These are phyloP conservation scores for Metroxylon sagu DNA, from an alignment of 176 grass and related monocot species.

Conservation along the genomic window DNA sequence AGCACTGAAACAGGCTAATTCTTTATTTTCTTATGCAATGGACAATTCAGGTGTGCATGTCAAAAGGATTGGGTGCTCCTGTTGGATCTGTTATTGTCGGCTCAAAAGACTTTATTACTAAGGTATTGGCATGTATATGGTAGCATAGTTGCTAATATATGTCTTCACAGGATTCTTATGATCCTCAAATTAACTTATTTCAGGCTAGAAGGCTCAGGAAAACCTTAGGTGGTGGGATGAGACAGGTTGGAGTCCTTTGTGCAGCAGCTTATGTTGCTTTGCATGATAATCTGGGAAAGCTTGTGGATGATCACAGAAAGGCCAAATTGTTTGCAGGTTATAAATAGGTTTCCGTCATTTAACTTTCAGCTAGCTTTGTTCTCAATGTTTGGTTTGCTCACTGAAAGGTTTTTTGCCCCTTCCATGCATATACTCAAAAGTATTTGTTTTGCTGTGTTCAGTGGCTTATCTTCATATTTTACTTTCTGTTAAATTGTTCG, in stretches of 20 bases:
- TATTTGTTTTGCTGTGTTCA: no score
- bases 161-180: background rate
- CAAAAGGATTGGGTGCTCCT: conserved; percentile 89
- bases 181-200: conserved; percentile 4
- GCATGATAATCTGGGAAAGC: conserved; percentile 52
- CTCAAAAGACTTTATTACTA: conserved; percentile 58
- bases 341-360: background rate
- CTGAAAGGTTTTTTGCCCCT: no score
- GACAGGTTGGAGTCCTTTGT: conserved; percentile 86
- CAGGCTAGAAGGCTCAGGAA: conserved; percentile 89
- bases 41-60: conserved; percentile 66
- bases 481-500: no score
- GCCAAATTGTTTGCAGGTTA: conserved; percentile 80
- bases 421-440: background rate
- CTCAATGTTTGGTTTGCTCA: background rate
- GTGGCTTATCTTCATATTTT: no score
- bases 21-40: background rate
- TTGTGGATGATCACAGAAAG: conserved; percentile 70
- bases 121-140: conserved; percentile 32
- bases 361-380: background rate
- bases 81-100: conserved; percentile 85
- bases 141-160: background rate
- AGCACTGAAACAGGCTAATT: no score
- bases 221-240: conserved; percentile 94
- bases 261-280: conserved; percentile 75